A percentile compares a stretch with the other conserved stretches of the same genome.
phyloP scores from a whole-genome alignment of 768 basidiomycete genomes.

The Tremella mesenterica region DNA sequence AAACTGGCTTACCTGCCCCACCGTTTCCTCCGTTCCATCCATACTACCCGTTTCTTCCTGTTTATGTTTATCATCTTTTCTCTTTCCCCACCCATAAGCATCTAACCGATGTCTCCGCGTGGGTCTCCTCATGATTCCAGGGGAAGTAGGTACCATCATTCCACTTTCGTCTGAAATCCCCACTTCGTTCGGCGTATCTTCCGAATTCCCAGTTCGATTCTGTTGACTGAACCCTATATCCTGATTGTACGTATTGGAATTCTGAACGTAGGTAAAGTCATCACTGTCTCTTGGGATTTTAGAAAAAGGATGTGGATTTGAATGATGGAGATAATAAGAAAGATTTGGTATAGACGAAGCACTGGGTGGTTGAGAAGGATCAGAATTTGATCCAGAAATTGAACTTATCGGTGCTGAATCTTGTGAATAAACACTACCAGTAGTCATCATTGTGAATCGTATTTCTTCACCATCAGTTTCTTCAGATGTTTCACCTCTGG shows the following conservation, averaged over 20 bases:
- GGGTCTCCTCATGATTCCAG: neutral
- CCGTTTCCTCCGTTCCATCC: neutral
- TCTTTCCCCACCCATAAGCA: slow-evolving; percentile 4
- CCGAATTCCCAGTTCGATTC: neutral
- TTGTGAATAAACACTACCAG: slow-evolving; percentile 20
- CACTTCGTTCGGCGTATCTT: too few species aligned
- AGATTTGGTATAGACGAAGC: too few species aligned
- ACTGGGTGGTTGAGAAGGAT: slow-evolving; percentile 6
- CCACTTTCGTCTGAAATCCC: too few species aligned
- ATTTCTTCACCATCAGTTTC: slow-evolving; percentile 10
- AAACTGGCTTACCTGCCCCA: neutral
- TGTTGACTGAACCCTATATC: slow-evolving; percentile 1
- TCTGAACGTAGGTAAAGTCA: too few species aligned
- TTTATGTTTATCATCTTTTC: neutral
- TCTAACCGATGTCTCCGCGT: neutral
- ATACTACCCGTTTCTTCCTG: neutral
- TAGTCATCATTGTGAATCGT: slow-evolving; percentile 21
- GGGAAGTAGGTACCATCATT: neutral
- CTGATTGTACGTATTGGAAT: too few species aligned
- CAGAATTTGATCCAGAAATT: too few species aligned
- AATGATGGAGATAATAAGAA: too few species aligned
- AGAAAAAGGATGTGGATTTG: too few species aligned
- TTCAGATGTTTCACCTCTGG: too few species aligned
- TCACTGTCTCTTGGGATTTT: too few species aligned
- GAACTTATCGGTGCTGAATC: slow-evolving; percentile 16